phyloP scores from a whole-genome alignment of 768 basidiomycete genomes.

The Trametes cingulata region DNA sequence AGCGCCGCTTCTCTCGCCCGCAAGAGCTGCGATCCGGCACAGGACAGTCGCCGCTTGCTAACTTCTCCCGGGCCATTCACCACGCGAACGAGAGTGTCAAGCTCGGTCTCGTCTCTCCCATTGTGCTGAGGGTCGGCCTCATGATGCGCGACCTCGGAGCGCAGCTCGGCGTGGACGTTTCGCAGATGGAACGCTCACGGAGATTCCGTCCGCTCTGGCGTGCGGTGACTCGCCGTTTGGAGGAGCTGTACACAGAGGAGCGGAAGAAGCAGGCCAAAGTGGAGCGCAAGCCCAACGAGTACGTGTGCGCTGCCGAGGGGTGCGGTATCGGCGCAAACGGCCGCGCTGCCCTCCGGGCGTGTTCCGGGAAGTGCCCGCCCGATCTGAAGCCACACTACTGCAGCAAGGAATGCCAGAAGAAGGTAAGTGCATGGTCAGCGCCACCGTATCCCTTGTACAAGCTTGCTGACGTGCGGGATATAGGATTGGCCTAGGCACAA shows the following conservation, averaged over 20 bases:
- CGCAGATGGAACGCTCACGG: not conserved
- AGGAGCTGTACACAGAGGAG: conserved; percentile 10
- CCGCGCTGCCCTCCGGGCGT: conserved; percentile 16
- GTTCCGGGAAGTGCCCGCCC: conserved; percentile 19
- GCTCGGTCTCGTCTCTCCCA: conserved; percentile 18
- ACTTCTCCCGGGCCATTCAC: conserved; percentile 7
- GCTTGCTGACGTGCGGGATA: not conserved
- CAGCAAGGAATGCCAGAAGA: conserved; percentile 23
- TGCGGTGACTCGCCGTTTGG: conserved; percentile 4
- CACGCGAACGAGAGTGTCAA: conserved; percentile 14
- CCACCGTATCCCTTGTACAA: not conserved
- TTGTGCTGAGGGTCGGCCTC: conserved; percentile 15
- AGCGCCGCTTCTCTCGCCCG: not conserved
- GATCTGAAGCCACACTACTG: conserved; percentile 26
- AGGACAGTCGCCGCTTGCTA: not conserved
- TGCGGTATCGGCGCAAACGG: conserved; percentile 22
- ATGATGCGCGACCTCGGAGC: not conserved
- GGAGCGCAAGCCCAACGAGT: conserved; percentile 11
- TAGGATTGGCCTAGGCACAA: conserved; percentile 5
- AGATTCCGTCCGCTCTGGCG: conserved; percentile 16
- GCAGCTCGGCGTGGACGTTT: not conserved
- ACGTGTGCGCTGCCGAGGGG: conserved; percentile 22
- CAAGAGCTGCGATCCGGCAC: not conserved
- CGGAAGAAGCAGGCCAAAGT: conserved; percentile 7
- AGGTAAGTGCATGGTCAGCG: conserved; percentile 1